These are phyloP conservation scores for Artemisia annua DNA, from an alignment of 129 eudicot species.

Conservation along the genomic window DNA sequence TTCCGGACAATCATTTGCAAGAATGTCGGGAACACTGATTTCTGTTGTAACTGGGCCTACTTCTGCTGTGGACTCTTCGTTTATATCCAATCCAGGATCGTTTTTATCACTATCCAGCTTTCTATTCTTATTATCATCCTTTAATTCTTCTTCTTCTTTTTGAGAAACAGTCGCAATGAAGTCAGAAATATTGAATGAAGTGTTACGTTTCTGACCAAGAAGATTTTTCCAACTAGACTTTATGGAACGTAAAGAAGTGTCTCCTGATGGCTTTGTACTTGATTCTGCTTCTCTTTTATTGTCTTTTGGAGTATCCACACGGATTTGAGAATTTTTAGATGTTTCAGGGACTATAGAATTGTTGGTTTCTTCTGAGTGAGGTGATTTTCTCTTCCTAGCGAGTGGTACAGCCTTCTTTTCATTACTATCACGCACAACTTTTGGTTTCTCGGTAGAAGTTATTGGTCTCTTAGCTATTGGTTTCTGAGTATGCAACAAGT, in stretches of 20 bases:
- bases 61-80: constrained; percentile 20
- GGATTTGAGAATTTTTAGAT: constrained; percentile 20
- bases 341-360: constrained; percentile 24
- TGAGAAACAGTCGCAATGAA: constrained; percentile 34
- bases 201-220: constrained; percentile 38
- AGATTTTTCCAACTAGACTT: constrained; percentile 63
- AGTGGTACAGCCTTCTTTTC: constrained; percentile 28
- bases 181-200: constrained; percentile 48
- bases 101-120: constrained; percentile 12
- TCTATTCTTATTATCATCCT: constrained; percentile 23
- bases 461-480: constrained; percentile 19
- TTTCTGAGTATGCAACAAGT: constrained; percentile 37
- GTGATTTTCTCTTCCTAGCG: constrained; percentile 53
- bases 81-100: constrained; percentile 9
- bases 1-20: constrained; percentile 20
- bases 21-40: constrained; percentile 15
- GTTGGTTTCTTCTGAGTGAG: constrained; percentile 23
- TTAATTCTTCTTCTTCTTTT: constrained; percentile 29
- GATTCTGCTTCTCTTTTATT: constrained; percentile 25
- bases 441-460: constrained; percentile 30
- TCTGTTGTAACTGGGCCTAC: constrained; percentile 6
- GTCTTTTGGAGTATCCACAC: constrained; percentile 26
- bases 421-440: constrained; percentile 22
- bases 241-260: constrained; percentile 37
- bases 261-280: constrained; percentile 25